phyloP scores from a whole-genome alignment of 257 asterid species.

The Marsdenia floribunda region DNA sequence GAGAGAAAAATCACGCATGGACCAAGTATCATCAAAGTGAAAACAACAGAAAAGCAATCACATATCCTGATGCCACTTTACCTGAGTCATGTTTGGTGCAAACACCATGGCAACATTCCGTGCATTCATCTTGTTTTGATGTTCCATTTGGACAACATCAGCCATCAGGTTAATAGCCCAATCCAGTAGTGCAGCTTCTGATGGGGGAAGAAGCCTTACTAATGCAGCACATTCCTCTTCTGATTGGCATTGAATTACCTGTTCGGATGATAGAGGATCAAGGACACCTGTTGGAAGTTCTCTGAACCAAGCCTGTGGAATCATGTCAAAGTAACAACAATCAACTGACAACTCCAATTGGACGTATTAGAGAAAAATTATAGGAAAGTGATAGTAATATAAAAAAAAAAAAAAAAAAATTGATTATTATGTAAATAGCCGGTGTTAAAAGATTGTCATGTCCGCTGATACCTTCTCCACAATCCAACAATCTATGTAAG shows the following conservation, averaged over 20 bases:
- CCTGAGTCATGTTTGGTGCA: constrained; percentile 99
- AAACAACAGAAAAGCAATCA: not conserved
- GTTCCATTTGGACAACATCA: constrained; percentile 84
- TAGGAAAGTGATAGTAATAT: not conserved
- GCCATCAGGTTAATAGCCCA: constrained; percentile 97
- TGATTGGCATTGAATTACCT: constrained; percentile 86
- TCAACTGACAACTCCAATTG: not conserved
- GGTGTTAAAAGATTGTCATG: not conserved
- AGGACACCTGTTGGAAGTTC: constrained; percentile 93
- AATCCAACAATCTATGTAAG: not conserved
- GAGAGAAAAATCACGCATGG: not conserved
- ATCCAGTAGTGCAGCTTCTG: constrained; percentile 78
- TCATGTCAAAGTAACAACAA: constrained; percentile 9
- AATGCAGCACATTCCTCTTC: constrained; percentile 77
- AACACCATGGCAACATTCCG: constrained; percentile 96
- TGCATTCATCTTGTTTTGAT: constrained; percentile 82
- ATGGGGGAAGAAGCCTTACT: constrained; percentile 74
- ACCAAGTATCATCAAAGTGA: not conserved
- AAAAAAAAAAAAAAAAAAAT: not conserved
- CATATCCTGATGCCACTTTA: constrained; percentile 13
- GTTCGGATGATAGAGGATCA: constrained; percentile 84
- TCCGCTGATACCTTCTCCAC: not conserved
- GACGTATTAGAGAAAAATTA: not conserved
- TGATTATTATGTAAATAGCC: not conserved
- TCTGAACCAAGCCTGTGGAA: constrained; percentile 90